Base-by-base conservation (phyloP, 108 stramenopile species). In the Nitzschia sp. region DNA sequence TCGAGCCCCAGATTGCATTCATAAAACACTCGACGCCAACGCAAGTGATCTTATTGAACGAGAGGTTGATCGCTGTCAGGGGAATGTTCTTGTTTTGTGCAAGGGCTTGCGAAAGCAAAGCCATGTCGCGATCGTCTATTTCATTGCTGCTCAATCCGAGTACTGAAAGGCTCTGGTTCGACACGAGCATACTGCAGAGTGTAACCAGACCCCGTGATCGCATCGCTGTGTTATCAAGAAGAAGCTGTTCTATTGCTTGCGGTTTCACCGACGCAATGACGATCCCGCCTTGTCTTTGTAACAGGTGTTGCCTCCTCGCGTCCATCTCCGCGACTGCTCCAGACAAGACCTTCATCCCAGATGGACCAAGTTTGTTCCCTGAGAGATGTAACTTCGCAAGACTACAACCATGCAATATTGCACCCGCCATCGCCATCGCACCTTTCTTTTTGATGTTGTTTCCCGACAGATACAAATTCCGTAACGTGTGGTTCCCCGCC, bases 1-100 rank as follows among this genome's bases (percentile, higher is more conserved):
- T 63, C 11, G 91, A 92, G 58, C 88, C 91, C 91, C 91, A 92
- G 29, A 89, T 71, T 4, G 91, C 82, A 73, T 92, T 92, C 91
- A 92, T 92, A n/a, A 92, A 69, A 16, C 78, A 80, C 65, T 92
- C 91, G 5, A 92, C 86, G 8, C 91, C 91, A 26, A 76, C 77
- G 67, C 84, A 85, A 1, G 88, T 80, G 6, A 92, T 75, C 50
- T 84, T 66, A 57, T 92, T 92, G 79, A 88, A 89, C 2, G 88
- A 87, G 30, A 92, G 73, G 8, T 62, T 58, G 2, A 92, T 58
- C 28, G 60, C 48, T 73, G 81, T 80, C 25, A 92, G 52, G 13
- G 91, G 91, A 26, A 92, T 56, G 26, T 54, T 75, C 66, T 85
- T 84, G 76, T 89, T 92, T 57, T 82, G 80, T 23, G 88, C 67